Evolutionary conservation across 768 basidiomycete genomes (phyloP).

Genomic region (Collybiopsis confluens): DNA sequence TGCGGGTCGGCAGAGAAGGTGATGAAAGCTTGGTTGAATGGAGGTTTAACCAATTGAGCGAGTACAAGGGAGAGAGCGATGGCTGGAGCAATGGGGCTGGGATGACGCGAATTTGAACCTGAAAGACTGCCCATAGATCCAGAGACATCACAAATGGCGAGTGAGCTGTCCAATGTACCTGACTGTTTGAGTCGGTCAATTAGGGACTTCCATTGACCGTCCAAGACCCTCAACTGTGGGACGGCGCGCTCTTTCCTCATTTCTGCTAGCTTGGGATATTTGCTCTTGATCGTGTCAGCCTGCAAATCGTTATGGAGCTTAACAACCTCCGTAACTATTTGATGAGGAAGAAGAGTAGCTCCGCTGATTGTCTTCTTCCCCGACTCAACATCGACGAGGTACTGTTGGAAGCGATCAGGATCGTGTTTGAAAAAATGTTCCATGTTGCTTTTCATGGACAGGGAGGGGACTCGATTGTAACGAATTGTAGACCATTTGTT

Average conservation of each 20-base stretch:
- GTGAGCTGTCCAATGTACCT: constrained; percentile 52
- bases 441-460: constrained; percentile 59
- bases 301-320: background rate
- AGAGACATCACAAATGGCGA: constrained; percentile 73
- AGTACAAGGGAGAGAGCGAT: constrained; percentile 64
- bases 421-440: constrained; percentile 56
- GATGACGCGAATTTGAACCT: background rate
- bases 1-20: constrained; percentile 55
- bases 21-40: constrained; percentile 65
- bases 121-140: constrained; percentile 58
- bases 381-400: constrained; percentile 50
- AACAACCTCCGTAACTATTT: constrained; percentile 42
- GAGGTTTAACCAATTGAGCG: constrained; percentile 56
- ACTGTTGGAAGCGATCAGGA: constrained; percentile 50
- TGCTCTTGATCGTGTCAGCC: constrained; percentile 4
- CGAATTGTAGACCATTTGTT: constrained; percentile 53
- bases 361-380: constrained; percentile 59
- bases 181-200: constrained; percentile 47
- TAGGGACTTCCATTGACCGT: constrained; percentile 66
- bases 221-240: constrained; percentile 39
- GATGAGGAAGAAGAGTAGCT: constrained; percentile 63
- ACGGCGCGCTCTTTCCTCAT: constrained; percentile 26
- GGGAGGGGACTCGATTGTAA: constrained; percentile 56
- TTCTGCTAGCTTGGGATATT: constrained; percentile 21
- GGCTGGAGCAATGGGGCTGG: constrained; percentile 53